Conservation (phyloP, 805 yeast genomes). For the Ogataea corticis region DNA sequence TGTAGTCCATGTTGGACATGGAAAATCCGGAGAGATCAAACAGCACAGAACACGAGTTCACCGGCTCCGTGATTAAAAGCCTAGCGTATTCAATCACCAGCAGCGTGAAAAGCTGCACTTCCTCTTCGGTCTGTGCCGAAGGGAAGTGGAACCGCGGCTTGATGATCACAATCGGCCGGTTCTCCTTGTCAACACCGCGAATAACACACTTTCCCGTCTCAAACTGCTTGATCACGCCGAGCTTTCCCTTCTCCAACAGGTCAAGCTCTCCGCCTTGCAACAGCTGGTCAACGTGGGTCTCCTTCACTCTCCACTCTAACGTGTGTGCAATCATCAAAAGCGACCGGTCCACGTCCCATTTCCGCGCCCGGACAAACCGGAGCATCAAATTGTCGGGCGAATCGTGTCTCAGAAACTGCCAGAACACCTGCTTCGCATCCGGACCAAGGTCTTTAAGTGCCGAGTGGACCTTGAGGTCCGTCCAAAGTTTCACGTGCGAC, state of each 20-base stretch:
- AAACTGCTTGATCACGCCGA: slow-evolving; percentile 56
- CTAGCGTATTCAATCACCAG: slow-evolving; percentile 81
- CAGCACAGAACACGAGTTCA: slow-evolving; percentile 77
- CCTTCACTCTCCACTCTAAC: slow-evolving; percentile 71
- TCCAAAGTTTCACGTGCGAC: slow-evolving; percentile 29
- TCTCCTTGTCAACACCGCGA: slow-evolving; percentile 69
- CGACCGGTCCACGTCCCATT: slow-evolving; percentile 72
- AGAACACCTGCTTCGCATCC: slow-evolving; percentile 51
- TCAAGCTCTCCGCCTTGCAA: slow-evolving; percentile 74
- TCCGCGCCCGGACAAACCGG: slow-evolving; percentile 83
- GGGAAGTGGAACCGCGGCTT: slow-evolving; percentile 78
- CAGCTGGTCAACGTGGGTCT: slow-evolving; percentile 59
- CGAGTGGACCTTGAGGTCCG: slow-evolving; percentile 44
- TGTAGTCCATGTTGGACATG: slow-evolving; percentile 89
- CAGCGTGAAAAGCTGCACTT: slow-evolving; percentile 73
- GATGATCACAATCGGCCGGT: slow-evolving; percentile 79
- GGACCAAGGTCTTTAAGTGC: slow-evolving; percentile 54
- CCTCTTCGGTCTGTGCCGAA: slow-evolving; percentile 64
- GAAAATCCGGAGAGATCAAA: slow-evolving; percentile 88
- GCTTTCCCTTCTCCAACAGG: slow-evolving; percentile 42
- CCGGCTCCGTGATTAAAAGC: slow-evolving; percentile 68
- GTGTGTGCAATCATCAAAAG: slow-evolving; percentile 72
- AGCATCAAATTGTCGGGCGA: slow-evolving; percentile 76
- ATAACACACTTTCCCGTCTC: slow-evolving; percentile 70
- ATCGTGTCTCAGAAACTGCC: slow-evolving; percentile 70